Evolutionary conservation across 768 basidiomycete genomes (phyloP).

Genomic region (Lactarius evosmus): DNA sequence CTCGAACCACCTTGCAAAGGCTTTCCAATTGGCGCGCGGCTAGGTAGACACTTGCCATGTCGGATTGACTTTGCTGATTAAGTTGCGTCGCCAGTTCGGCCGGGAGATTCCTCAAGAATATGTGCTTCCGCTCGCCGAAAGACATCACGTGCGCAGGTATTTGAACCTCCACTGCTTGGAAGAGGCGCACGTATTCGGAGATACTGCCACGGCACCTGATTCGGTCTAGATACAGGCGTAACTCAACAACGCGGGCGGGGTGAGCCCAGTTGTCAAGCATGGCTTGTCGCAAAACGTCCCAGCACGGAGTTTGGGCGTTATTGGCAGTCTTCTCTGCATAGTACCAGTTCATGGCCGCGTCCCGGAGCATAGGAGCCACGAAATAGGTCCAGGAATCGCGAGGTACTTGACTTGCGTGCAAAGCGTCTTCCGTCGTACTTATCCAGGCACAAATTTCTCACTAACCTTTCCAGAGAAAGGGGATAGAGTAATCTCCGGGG

Average conservation of each 20-base stretch:
- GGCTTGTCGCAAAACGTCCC: neutral
- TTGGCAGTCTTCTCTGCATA: neutral
- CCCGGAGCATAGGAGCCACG: neutral
- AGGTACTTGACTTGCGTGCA: neutral
- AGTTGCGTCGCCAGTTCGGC: neutral
- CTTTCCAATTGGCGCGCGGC: neutral
- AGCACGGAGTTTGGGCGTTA: neutral
- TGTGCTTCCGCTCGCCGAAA: neutral
- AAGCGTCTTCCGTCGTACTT: neutral
- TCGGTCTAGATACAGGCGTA: neutral
- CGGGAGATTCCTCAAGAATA: neutral
- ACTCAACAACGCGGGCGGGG: neutral
- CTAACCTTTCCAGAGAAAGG: neutral
- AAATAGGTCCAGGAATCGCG: neutral
- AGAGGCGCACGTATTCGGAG: neutral
- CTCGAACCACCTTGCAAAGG: neutral
- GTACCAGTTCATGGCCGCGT: neutral
- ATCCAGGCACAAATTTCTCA: neutral
- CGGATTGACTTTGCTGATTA: neutral
- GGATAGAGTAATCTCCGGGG: neutral
- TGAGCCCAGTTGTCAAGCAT: neutral
- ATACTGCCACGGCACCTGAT: neutral
- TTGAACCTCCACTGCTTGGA: neutral
- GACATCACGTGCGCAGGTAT: neutral
- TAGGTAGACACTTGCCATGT: neutral